A percentile compares a stretch with the other conserved stretches of the same genome.
These are phyloP conservation scores for Colletotrichum eleusines DNA, from an alignment of 2,329 filamentous ascomycete species.

Conservation along the genomic window DNA sequence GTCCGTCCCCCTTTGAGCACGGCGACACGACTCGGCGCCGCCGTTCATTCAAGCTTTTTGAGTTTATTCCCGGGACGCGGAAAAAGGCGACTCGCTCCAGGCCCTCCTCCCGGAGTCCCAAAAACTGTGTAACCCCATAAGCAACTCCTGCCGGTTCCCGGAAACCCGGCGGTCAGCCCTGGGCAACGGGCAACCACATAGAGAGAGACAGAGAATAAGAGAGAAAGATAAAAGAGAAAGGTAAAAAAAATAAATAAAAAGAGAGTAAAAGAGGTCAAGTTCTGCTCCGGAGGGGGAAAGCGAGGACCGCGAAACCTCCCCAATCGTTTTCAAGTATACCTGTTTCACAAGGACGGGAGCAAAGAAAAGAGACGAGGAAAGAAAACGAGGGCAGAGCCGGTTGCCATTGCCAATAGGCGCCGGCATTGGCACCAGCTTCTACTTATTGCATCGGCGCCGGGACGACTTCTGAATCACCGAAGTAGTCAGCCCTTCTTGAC, in stretches of 20 bases:
- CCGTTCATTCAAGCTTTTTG: background rate
- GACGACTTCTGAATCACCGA: background rate
- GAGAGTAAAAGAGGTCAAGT: background rate
- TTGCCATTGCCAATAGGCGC: background rate
- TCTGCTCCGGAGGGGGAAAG: background rate
- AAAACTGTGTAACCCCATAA: background rate
- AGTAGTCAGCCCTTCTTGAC: too few species aligned
- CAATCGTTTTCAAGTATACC: background rate
- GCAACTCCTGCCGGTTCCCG: background rate
- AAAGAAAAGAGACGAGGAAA: background rate
- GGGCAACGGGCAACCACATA: background rate
- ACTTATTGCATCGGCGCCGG: background rate
- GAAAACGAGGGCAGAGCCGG: background rate
- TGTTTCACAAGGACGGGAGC: background rate
- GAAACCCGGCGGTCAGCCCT: background rate
- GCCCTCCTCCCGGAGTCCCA: background rate
- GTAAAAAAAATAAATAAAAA: background rate
- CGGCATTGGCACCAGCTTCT: background rate
- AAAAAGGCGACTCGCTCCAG: background rate
- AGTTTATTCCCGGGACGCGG: constrained; percentile 32
- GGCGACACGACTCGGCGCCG: constrained; percentile 7
- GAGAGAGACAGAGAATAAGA: too few species aligned
- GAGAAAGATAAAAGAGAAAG: too few species aligned
- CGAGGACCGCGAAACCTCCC: background rate
- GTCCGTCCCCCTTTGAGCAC: background rate